Percentiles rank a stretch among this genome's conserved stretches.
Conservation (phyloP, 2,329 filamentous ascomycete species). For the Colletotrichum godetiae region DNA sequence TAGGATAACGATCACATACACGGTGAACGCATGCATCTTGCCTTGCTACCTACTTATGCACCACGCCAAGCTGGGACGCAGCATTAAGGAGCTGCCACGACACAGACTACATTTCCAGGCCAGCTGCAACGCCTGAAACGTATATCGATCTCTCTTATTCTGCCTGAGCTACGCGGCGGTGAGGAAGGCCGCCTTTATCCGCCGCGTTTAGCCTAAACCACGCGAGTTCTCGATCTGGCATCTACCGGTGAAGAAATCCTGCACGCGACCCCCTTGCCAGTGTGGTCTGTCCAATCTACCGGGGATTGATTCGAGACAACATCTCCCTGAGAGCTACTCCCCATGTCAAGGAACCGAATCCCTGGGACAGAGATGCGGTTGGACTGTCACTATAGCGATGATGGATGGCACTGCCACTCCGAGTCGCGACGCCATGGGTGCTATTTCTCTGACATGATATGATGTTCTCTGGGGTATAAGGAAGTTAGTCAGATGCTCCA, state of each 20-base stretch:
- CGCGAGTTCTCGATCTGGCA: conserved; percentile 7
- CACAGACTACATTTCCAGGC: neutral
- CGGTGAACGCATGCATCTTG: neutral
- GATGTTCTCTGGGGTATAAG: too few relatives aligned
- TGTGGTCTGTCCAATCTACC: neutral
- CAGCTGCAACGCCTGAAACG: neutral
- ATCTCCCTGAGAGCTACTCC: neutral
- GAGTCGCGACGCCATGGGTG: too few relatives aligned
- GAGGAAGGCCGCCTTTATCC: conserved; percentile 15
- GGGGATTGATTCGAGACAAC: neutral
- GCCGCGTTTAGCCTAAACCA: conserved; percentile 26
- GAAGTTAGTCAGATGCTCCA: too few relatives aligned
- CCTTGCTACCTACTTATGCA: neutral
- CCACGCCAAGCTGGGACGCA: neutral
- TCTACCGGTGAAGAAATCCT: conserved; percentile 13
- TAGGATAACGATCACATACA: neutral
- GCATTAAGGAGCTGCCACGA: neutral
- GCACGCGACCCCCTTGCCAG: neutral
- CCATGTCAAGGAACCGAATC: neutral
- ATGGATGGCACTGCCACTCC: neutral
- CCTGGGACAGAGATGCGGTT: neutral
- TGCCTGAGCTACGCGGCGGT: neutral
- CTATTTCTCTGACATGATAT: too few relatives aligned
- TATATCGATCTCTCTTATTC: neutral
- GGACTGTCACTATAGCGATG: neutral